Percentiles rank a stretch among this genome's conserved stretches.
These are phyloP conservation scores for Rhizopus arrhizus DNA, from an alignment of 371 early-diverging fungal genomes.

Conservation along the genomic window DNA sequence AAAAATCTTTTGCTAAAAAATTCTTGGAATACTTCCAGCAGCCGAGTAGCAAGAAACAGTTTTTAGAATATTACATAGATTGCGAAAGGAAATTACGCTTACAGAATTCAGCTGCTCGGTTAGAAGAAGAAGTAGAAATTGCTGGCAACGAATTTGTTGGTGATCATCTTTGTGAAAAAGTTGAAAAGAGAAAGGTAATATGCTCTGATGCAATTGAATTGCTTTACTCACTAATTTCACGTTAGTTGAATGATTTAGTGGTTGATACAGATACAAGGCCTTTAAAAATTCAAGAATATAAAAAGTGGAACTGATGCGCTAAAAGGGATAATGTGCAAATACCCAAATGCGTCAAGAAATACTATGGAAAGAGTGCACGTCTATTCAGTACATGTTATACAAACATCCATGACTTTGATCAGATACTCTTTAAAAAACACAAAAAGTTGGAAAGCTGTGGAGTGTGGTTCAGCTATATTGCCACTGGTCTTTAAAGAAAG, in stretches of 20 bases:
- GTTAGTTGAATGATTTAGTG: constrained; percentile 7
- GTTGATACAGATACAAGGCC: constrained; percentile 10
- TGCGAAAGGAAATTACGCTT: constrained; percentile 10
- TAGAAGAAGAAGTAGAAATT: constrained; percentile 24
- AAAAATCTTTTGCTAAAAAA: constrained; percentile 12
- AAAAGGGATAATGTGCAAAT: constrained; percentile 19
- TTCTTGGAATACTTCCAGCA: constrained; percentile 6
- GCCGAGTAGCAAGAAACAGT: constrained; percentile 13
- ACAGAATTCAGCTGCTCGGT: constrained; percentile 5
- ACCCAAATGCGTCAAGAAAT: constrained; percentile 9
- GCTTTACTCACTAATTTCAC: constrained; percentile 8
- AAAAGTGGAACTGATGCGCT: constrained; percentile 17
- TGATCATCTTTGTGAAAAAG: constrained; percentile 16
- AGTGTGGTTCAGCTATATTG: constrained; percentile 8
- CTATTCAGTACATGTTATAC: constrained; percentile 13
- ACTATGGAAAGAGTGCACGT: constrained; percentile 10
- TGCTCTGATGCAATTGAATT: constrained; percentile 1
- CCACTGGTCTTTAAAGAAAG: constrained; percentile 11
- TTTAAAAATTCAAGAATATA: constrained; percentile 7
- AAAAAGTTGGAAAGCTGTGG: constrained; percentile 16
- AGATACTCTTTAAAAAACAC: constrained; percentile 10
- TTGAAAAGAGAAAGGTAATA: constrained; percentile 23
- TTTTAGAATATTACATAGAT: constrained; percentile 11
- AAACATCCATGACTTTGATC: constrained; percentile 11
- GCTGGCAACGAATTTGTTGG: constrained; percentile 19